Conservation (phyloP, 441 rosid species). For the Syzygium syzygioides region DNA sequence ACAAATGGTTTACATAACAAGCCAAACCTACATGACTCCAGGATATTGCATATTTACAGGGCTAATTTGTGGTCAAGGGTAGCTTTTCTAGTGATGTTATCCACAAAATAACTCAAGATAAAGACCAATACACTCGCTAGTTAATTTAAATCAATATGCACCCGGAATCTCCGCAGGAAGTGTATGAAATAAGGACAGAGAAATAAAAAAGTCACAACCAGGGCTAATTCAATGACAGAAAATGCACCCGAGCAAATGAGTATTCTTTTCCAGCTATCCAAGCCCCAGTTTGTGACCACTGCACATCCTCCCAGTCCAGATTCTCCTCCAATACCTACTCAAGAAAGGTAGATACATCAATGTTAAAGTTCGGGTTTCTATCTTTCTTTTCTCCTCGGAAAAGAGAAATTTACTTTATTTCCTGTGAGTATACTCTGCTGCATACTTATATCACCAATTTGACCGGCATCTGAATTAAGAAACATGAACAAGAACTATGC, state of each 20-base stretch:
- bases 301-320: constrained; percentile 97
- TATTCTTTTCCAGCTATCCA: constrained; percentile 95
- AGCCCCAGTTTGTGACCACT: constrained; percentile 98
- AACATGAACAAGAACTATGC: too few species aligned
- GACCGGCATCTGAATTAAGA: too few species aligned
- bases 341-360: too few species aligned
- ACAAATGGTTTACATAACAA: background rate
- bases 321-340: constrained; percentile 84
- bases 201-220: background rate
- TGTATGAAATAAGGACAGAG: background rate
- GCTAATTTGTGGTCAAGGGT: background rate
- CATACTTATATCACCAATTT: too few species aligned
- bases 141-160: background rate
- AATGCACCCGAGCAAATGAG: constrained; percentile 85
- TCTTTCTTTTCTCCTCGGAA: too few species aligned
- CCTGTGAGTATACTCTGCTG: too few species aligned
- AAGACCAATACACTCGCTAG: background rate
- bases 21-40: background rate
- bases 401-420: too few species aligned
- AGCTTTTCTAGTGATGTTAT: background rate
- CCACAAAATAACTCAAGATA: background rate
- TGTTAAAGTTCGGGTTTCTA: too few species aligned
- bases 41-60: background rate
- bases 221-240: constrained; percentile 55
- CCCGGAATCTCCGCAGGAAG: background rate